phyloP scores from a whole-genome alignment of 2,329 filamentous ascomycete genomes.

The Botryotinia globosa region DNA sequence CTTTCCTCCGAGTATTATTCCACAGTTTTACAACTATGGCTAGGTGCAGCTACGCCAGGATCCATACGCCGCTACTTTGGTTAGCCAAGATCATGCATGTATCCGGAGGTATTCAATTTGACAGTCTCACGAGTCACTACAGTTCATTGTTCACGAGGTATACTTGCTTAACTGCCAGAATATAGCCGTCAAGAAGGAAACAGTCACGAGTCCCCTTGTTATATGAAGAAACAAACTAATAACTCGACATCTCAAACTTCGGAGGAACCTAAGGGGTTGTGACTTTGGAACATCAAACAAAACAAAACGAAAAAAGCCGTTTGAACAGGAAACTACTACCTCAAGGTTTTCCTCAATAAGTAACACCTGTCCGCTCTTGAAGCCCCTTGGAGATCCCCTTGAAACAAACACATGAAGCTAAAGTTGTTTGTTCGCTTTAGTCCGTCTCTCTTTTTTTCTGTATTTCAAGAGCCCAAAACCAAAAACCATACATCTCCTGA shows the following conservation, averaged over 20 bases:
- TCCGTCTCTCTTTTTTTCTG: too few relatives aligned
- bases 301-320: neutral
- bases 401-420: constrained; percentile 15
- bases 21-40: constrained; percentile 18
- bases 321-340: neutral
- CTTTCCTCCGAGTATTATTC: constrained; percentile 18
- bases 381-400: neutral
- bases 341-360: constrained; percentile 4
- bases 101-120: constrained; percentile 18
- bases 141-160: neutral
- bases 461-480: neutral
- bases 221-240: constrained; percentile 12
- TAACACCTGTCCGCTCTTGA: neutral
- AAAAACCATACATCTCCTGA: neutral
- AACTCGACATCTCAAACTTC: constrained; percentile 12
- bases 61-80: constrained; percentile 18
- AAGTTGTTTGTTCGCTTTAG: constrained; percentile 8
- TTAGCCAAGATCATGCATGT: constrained; percentile 22
- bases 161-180: constrained; percentile 5
- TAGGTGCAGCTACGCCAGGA: constrained; percentile 19
- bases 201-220: constrained; percentile 16
- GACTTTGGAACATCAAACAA: constrained; percentile 12
- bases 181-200: constrained; percentile 10
- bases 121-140: constrained; percentile 11
- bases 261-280: constrained; percentile 17